Evolutionary conservation across 2,329 filamentous ascomycete species (phyloP).

Genomic region (Talaromyces piceae): DNA sequence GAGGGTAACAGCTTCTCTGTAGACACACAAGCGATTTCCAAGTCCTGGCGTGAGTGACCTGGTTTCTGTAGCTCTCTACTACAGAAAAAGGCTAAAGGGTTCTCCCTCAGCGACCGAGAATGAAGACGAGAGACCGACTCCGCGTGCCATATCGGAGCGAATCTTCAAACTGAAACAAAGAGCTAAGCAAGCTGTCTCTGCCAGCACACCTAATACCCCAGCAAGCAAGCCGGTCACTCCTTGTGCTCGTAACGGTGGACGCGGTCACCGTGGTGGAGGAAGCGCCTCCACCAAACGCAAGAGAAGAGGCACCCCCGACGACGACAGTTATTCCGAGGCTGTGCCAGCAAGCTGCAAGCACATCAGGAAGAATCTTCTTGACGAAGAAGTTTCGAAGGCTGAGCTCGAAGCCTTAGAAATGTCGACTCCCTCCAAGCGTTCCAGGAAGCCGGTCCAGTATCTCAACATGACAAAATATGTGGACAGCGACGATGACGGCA

Average conservation of each 20-base stretch:
- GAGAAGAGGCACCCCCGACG: not conserved
- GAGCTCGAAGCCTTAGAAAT: not conserved
- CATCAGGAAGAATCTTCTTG: not conserved
- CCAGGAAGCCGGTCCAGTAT: not conserved
- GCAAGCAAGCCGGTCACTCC: not conserved
- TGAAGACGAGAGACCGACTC: constrained; percentile 4
- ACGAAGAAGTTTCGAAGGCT: not conserved
- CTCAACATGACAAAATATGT: not conserved
- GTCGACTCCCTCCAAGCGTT: constrained; percentile 2
- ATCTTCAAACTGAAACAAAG: constrained; percentile 6
- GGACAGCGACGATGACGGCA: not conserved
- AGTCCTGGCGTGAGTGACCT: constrained; percentile 6
- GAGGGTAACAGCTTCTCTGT: not conserved
- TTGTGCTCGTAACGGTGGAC: not conserved
- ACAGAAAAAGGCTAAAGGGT: not conserved
- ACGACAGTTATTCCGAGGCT: not conserved
- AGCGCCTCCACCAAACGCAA: constrained; percentile 1
- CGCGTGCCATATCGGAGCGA: constrained; percentile 6
- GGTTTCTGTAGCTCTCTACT: not conserved
- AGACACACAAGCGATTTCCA: constrained; percentile 2
- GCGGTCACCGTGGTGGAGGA: not conserved
- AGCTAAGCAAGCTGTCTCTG: not conserved
- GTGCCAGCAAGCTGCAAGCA: not conserved
- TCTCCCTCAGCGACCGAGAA: not conserved
- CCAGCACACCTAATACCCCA: not conserved